Conservation (phyloP, 345 rosid genomes). For the Capsella bursapastoris region DNA sequence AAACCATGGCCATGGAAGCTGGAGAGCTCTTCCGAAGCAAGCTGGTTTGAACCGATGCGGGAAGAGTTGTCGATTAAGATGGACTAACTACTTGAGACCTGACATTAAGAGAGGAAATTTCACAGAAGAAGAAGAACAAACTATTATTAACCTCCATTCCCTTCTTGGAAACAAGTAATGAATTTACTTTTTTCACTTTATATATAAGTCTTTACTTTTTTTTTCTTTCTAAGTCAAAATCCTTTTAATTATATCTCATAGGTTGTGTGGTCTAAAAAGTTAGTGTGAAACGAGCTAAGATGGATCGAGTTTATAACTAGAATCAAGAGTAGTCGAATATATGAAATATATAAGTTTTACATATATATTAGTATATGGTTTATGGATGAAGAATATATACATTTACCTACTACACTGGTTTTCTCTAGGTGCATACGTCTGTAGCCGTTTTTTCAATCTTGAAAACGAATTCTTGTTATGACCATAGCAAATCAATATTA, state of each 20-base stretch:
- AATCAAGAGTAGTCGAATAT: not conserved
- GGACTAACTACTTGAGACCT: slow-evolving; percentile 85
- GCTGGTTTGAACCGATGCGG: slow-evolving; percentile 84
- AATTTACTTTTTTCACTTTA: not conserved
- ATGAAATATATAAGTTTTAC: slow-evolving; percentile 8
- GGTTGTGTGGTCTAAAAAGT: not conserved
- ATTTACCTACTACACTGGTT: slow-evolving; percentile 39
- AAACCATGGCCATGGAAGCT: slow-evolving; percentile 73
- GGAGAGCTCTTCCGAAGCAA: slow-evolving; percentile 76
- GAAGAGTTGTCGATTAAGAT: slow-evolving; percentile 78
- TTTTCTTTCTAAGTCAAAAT: not conserved
- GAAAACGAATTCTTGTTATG: slow-evolving; percentile 20
- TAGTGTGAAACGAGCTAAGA: slow-evolving; percentile 13
- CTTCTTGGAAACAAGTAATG: slow-evolving; percentile 78
- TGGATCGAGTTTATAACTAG: not conserved
- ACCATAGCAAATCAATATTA: slow-evolving; percentile 23
- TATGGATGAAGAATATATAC: slow-evolving; percentile 7
- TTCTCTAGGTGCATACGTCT: slow-evolving; percentile 40
- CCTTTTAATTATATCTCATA: not conserved
- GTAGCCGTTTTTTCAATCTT: slow-evolving; percentile 36
- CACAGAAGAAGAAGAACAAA: slow-evolving; percentile 71
- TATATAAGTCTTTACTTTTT: slow-evolving; percentile 8
- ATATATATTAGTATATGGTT: slow-evolving; percentile 16
- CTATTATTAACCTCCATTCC: slow-evolving; percentile 69
- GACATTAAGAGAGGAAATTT: slow-evolving; percentile 81